Evolutionary conservation across 106 monocot species (phyloP).

Genomic region (Apostasia shenzhenica): DNA sequence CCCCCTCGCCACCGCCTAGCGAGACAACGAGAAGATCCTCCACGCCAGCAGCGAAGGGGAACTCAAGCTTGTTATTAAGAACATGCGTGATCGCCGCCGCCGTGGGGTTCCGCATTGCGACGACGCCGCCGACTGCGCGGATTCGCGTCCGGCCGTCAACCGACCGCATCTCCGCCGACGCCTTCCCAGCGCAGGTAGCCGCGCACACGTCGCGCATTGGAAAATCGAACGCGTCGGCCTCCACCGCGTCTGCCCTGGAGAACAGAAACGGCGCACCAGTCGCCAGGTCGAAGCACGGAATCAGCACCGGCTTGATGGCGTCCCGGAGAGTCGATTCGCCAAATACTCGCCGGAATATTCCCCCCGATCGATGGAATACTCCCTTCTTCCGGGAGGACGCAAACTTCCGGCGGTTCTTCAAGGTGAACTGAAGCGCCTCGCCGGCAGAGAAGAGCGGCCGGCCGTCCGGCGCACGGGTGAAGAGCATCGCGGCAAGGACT

Average conservation of each 20-base stretch:
- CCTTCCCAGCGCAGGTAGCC: constrained; percentile 45
- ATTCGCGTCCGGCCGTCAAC: constrained; percentile 24
- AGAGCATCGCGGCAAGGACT: constrained; percentile 69
- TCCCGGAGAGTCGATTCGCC: constrained; percentile 61
- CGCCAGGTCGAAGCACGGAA: constrained; percentile 79
- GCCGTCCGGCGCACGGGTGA: constrained; percentile 35
- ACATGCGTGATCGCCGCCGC: constrained; percentile 68
- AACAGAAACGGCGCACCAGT: constrained; percentile 71
- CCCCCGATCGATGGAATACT: constrained; percentile 3
- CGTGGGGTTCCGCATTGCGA: constrained; percentile 54
- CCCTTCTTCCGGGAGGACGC: constrained; percentile 6
- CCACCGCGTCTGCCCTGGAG: constrained; percentile 83
- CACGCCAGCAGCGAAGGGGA: constrained; percentile 42
- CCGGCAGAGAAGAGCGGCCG: constrained; percentile 39
- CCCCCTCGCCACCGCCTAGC: constrained; percentile 30
- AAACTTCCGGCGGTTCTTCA: constrained; percentile 17
- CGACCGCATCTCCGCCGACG: constrained; percentile 11
- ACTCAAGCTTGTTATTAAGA: constrained; percentile 67
- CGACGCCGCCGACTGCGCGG: constrained; percentile 30
- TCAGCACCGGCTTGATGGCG: constrained; percentile 61
- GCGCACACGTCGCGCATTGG: constrained; percentile 56
- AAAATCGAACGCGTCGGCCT: constrained; percentile 70
- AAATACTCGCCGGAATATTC: constrained; percentile 30
- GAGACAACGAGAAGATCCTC: constrained; percentile 59
- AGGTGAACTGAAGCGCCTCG: constrained; percentile 48